Evolutionary conservation across 768 basidiomycete species (phyloP), one percentile per base, ranked within the genome.

Genomic region (Erythrobasidium yunnanense): DNA sequence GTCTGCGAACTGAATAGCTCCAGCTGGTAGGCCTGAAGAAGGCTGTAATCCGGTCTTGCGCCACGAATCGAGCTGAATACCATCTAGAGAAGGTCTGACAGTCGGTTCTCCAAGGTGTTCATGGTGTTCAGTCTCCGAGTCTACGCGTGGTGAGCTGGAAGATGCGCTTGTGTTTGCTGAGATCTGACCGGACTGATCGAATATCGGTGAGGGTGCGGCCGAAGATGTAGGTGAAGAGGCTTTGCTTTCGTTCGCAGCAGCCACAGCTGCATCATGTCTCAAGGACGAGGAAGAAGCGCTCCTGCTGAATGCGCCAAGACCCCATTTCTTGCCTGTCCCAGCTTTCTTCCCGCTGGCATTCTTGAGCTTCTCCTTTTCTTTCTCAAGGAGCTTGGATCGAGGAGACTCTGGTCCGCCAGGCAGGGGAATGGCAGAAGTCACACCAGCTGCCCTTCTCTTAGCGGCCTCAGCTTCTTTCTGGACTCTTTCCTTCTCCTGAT

Each of bases 1-100:
- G 55, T 84, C 71, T 51, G 89, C 88, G 69, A 75, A 73, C 58
- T 75, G 66, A 22, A 57, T 67, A 46, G 55, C 55, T 4, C 15
- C 55, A 23, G 20, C 23, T 20, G 57, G 42, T 54, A 51, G 49
- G 46, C 4, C 23, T 20, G n/a, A n/a, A n/a, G n/a, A n/a, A n/a
- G n/a, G n/a, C n/a, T 11, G 18, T 46, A 22, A 50, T n/a, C 53
- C 32, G 34, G 32, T 30, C 22, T 50, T 66, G 3, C 63, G 27
- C 63, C 27, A 17, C 0, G 32, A 15, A 27, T 58, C 55, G 55
- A 15, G 52, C 45, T n/a, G 66, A 50, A 72, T 65, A 4, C 69
- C 23, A 56, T 71, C 71, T 52, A 71, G 53, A 20, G 66, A 68
- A 50, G 62, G 67, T 65, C 63, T 2, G 70, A 63, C 29, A 38